Conservation (phyloP, 305 asterid genomes). For the Solanum hybrid region DNA sequence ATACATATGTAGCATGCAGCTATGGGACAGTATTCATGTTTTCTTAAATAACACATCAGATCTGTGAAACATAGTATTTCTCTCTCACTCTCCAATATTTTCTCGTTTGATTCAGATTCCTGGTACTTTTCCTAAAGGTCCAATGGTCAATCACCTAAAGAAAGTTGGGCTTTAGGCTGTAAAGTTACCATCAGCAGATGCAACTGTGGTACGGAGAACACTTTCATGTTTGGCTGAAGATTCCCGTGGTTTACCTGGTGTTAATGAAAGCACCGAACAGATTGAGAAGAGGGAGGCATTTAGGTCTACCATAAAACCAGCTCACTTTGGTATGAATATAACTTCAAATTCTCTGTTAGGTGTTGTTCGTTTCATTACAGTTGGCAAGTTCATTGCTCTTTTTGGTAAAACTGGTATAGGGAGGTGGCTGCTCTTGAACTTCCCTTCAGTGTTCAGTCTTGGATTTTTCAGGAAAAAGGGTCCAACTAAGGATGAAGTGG, state of each 20-base stretch:
- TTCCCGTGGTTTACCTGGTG: constrained; percentile 64
- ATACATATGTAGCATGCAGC: background rate
- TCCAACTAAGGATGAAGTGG: constrained; percentile 80
- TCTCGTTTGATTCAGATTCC: constrained; percentile 46
- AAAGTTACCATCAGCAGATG: constrained; percentile 79
- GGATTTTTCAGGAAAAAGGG: constrained; percentile 63
- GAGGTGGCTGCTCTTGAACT: constrained; percentile 61
- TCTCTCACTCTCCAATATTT: background rate
- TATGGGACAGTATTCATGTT: constrained; percentile 8
- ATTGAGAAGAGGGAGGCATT: constrained; percentile 44
- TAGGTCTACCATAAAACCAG: constrained; percentile 73
- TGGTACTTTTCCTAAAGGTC: constrained; percentile 53
- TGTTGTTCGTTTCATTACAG: constrained; percentile 34
- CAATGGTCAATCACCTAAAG: constrained; percentile 59
- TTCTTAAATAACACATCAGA: background rate
- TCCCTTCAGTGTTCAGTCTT: constrained; percentile 62
- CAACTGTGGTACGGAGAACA: constrained; percentile 64
- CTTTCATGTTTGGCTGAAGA: constrained; percentile 39
- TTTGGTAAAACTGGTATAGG: constrained; percentile 41
- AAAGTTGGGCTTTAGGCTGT: constrained; percentile 64
- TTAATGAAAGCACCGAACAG: constrained; percentile 39
- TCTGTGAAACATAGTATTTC: background rate
- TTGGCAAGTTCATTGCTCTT: constrained; percentile 30
- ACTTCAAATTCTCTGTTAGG: constrained; percentile 48
- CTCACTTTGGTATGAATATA: constrained; percentile 68